Evolutionary conservation across 2,329 filamentous ascomycete genomes (phyloP).

Genomic region (Ascocoryne sarcoides): DNA sequence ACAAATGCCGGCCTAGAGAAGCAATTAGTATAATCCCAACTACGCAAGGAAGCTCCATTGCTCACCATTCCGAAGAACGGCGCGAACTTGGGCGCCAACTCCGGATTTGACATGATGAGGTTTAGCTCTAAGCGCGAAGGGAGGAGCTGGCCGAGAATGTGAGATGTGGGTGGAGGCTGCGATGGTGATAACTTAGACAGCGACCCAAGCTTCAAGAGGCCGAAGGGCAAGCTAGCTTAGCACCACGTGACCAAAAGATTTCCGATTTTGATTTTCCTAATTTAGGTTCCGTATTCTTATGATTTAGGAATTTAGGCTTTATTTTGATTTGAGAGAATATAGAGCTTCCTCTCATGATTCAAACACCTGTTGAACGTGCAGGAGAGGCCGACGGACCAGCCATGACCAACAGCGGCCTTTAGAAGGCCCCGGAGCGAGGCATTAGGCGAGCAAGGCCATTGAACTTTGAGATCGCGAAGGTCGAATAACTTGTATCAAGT

Average conservation of each 20-base stretch:
- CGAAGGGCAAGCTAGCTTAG: not conserved
- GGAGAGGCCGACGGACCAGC: too few relatives aligned
- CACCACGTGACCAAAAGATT: not conserved
- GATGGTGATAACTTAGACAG: conserved; percentile 5
- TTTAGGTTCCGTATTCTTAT: too few relatives aligned
- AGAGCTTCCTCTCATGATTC: too few relatives aligned
- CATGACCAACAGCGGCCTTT: too few relatives aligned
- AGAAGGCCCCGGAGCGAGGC: too few relatives aligned
- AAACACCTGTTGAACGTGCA: too few relatives aligned
- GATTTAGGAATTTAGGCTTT: too few relatives aligned
- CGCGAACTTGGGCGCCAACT: conserved; percentile 69
- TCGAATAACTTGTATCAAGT: conserved; percentile 14
- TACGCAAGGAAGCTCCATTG: conserved; percentile 17
- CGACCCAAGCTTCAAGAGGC: not conserved
- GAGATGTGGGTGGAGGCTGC: conserved; percentile 11
- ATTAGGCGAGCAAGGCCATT: too few relatives aligned
- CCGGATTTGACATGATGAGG: conserved; percentile 45
- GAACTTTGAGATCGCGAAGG: conserved; percentile 18
- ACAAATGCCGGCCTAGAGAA: conserved; percentile 61
- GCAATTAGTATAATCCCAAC: conserved; percentile 18
- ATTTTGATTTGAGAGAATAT: too few relatives aligned
- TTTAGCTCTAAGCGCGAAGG: conserved; percentile 10
- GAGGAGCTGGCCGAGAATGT: conserved; percentile 8
- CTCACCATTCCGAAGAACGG: conserved; percentile 83
- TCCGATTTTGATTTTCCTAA: too few relatives aligned